Conservation (phyloP, 345 rosid species). For the Mangifera indica region DNA sequence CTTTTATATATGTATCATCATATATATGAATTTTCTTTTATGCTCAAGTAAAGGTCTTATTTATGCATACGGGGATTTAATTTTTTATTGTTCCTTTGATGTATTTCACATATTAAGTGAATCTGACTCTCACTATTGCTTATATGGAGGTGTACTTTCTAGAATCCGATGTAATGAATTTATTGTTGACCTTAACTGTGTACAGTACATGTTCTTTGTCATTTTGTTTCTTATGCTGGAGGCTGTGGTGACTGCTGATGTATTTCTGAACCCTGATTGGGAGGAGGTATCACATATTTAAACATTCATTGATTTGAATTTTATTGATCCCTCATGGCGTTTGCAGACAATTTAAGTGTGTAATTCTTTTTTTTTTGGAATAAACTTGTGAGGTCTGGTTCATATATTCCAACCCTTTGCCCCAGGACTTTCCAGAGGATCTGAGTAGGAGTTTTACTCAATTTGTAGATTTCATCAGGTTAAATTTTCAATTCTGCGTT, state of each 20-base stretch:
- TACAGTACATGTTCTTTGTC: conserved; percentile 73
- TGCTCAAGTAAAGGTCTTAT: not conserved
- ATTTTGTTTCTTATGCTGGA: conserved; percentile 67
- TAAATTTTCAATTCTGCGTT: conserved; percentile 73
- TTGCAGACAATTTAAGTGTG: not conserved
- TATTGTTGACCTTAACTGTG: conserved; percentile 25
- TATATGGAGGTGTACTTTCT: not conserved
- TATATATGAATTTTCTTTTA: not conserved
- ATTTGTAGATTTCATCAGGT: conserved; percentile 61
- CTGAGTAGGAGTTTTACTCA: conserved; percentile 65
- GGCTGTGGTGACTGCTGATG: conserved; percentile 72
- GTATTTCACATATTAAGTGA: no score
- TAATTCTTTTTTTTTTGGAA: not conserved
- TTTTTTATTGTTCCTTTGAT: not conserved
- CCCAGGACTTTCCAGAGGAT: conserved; percentile 86
- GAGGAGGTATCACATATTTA: conserved; percentile 52
- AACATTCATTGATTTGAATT: not conserved
- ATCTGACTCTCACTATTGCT: not conserved
- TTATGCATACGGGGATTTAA: not conserved
- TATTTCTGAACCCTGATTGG: conserved; percentile 76
- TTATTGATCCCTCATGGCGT: not conserved
- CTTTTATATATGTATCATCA: conserved; percentile 13
- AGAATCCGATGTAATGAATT: not conserved
- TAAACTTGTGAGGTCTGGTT: not conserved
- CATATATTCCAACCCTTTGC: conserved; percentile 17